phyloP scores from a whole-genome alignment of 768 basidiomycete genomes.

The Podaxis carcinomalis region DNA sequence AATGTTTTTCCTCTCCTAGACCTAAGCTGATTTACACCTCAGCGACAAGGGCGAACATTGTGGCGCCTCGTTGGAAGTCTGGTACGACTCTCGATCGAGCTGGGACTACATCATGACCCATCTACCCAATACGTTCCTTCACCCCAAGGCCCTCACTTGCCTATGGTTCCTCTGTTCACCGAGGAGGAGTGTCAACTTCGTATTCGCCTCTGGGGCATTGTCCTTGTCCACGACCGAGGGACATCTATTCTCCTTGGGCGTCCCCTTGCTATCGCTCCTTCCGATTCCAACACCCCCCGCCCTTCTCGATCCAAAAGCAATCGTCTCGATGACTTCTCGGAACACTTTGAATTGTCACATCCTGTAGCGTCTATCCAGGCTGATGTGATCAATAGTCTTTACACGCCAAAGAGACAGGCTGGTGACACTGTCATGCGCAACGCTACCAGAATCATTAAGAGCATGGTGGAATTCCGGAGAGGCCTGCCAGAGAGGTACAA shows the following conservation, averaged over 20 bases:
- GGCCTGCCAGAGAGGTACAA: slow-evolving; percentile 70
- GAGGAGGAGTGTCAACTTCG: slow-evolving; percentile 76
- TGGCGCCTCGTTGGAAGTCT: slow-evolving; percentile 88
- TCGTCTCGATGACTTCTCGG: slow-evolving; percentile 52
- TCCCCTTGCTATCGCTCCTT: slow-evolving; percentile 76
- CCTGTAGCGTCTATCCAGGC: slow-evolving; percentile 75
- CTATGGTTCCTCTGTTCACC: slow-evolving; percentile 43
- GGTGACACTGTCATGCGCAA: slow-evolving; percentile 70
- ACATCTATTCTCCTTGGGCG: slow-evolving; percentile 85
- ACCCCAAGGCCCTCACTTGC: slow-evolving; percentile 18
- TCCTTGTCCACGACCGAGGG: slow-evolving; percentile 83
- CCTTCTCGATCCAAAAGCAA: slow-evolving; percentile 43
- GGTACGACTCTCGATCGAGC: slow-evolving; percentile 76
- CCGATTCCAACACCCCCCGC: slow-evolving; percentile 78
- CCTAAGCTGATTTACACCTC: slow-evolving; percentile 10
- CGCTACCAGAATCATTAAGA: slow-evolving; percentile 75
- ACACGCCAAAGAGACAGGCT: slow-evolving; percentile 68
- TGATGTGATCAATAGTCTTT: slow-evolving; percentile 84
- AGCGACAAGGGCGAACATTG: slow-evolving; percentile 86
- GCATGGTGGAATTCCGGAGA: slow-evolving; percentile 65
- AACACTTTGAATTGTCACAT: slow-evolving; percentile 74
- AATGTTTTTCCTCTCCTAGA: neutral
- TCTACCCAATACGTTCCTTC: slow-evolving; percentile 48
- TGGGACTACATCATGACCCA: slow-evolving; percentile 86
- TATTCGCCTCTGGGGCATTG: slow-evolving; percentile 80